Evolutionary conservation across 345 rosid genomes (phyloP), one percentile per base, ranked within the genome.

Genomic region (Aquilaria malaccensis): DNA sequence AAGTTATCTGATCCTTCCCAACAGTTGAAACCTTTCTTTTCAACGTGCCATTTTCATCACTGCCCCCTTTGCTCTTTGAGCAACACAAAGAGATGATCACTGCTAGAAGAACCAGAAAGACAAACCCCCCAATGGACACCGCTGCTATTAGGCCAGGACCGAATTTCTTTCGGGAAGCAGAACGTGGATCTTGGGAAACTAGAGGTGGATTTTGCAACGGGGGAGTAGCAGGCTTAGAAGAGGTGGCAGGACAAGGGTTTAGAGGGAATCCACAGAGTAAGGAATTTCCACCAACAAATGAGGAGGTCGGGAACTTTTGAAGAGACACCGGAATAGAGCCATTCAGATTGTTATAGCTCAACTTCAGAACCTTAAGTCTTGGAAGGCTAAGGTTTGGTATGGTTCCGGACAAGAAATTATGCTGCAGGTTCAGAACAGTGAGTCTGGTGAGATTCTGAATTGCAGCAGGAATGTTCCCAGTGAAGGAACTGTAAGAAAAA

Each of bases 261-360:
- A 86, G 77, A 15, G 94, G 91, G 22, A 59, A 62, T 47, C 88
- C 90, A 59, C 96, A 88, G 61, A 88, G 72, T 5, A 77, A 73
- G 2, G 81, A 73, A 65, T 89, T 89, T 51, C 94, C 97, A 13
- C 94, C 97, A 13, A 70, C 30, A 33, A 86, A 89, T 5, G 84
- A 78, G 56, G 74, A 12, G 52, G 74, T 50, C 1, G 91, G 76
- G 43, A 79, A 89, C 15, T 43, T 74, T 41, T 65, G 74, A 13
- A 89, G 79, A 53, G 80, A 67, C 15, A 41, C n/a, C 2, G 91
- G 97, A 22, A 90, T 87, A 1, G 83, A 71, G 60, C 97, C 97
- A 58, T 62, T 79, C 48, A 87, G 77, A 50, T 80, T 67, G 70
- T 89, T 89, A 13, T 65, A 73, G 66, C 95, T 83, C 58, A 87